Base-by-base conservation (phyloP, 495 filamentous ascomycete species). In the Melanomma pulvis-pyrius region DNA sequence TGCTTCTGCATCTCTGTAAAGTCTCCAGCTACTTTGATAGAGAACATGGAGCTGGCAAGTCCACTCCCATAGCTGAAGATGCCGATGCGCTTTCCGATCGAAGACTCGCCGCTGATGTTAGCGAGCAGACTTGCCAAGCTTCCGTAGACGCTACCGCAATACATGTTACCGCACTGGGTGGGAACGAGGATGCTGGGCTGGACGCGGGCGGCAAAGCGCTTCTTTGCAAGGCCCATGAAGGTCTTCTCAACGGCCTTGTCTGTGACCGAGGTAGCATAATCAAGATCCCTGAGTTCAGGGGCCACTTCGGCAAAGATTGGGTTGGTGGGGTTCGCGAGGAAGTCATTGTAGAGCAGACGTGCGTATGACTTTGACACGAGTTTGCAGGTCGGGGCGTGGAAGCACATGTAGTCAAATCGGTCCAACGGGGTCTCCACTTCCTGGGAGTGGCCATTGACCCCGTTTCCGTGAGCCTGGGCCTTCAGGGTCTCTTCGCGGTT, bases 101-200 rank as follows among this genome's bases (percentile, higher is more conserved):
- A 82, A 29, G 82, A 79, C 52, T 86, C 87, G 74, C 86, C 86
- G 66, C 83, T 80, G 59, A 93, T 80, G 74, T 92, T 87, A 78
- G 83, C 82, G 67, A 98, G 74, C 63, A 98, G 75, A 70, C 87
- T 88, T 76, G 86, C 85, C 48, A 98, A 82, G 59, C 91, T 92
- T 62, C 87, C 88, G 82, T 92, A 98, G 70, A 98, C 90, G 75
- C 91, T 96, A 53, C 89, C 94, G 73, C 89, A 93, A 82, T 98
- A 98, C 96, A 97, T 98, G 85, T 98, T 98, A 78, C 94, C 96
- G 79, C 92, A 97, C 81, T 92, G 88, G 47, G 92, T 97, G 36
- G 94, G 89, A 24, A 96, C 90, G 75, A 96, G 82, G 74, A 94
- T 90, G 73, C 83, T 80, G 39, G 96, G 92, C 75, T 88, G 82